Evolutionary conservation across 1,284 basidiomycete genomes (phyloP), one percentile per base, ranked within the genome.

Genomic region (Phellopilus nigrolimitatus): DNA sequence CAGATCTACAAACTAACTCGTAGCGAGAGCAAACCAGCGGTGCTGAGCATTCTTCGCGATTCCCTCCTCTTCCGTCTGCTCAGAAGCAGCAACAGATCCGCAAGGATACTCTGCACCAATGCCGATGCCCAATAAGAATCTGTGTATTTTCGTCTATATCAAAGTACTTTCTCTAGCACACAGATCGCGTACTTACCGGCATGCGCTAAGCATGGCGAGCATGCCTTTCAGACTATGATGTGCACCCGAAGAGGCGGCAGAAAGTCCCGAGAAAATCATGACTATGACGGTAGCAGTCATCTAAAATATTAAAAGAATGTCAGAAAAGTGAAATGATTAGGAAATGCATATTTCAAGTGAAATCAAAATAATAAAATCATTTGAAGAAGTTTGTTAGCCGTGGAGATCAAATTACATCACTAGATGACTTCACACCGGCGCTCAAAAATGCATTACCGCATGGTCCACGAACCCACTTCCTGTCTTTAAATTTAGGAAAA

Each of bases 81-180:
- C 94, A 1, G 89, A 88, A 2, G 88, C 87, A 19, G 92, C 91
- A n/a, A 97, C 92, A 2, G 85, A 88, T 5, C 93, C 94, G 55
- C 86, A 88, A 4, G 92, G 93, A 59, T 97, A 95, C 65, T 95
- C 91, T 9, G 91, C 91, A 22, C 92, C 93, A 7, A 92, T 73
- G 36, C 89, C 89, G 52, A 91, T 84, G 41, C 89, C 91, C 48
- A 91, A 73, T 7, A 93, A 66, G 71, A 92, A 88, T 27, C 84
- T 86, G 43, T 43, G 22, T n/a, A 47, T 25, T 12, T 37, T 34
- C 40, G 42, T 37, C 13, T 8, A 38, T 15, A 27, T 12, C 13
- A 34, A 45, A 34, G 7, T 37, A 30, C n/a, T n/a, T n/a, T n/a
- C n/a, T n/a, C n/a, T n/a, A n/a, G n/a, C n/a, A n/a, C n/a, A n/a